Conservation (phyloP, 2,329 filamentous ascomycete species). For the Fusarium palustre region DNA sequence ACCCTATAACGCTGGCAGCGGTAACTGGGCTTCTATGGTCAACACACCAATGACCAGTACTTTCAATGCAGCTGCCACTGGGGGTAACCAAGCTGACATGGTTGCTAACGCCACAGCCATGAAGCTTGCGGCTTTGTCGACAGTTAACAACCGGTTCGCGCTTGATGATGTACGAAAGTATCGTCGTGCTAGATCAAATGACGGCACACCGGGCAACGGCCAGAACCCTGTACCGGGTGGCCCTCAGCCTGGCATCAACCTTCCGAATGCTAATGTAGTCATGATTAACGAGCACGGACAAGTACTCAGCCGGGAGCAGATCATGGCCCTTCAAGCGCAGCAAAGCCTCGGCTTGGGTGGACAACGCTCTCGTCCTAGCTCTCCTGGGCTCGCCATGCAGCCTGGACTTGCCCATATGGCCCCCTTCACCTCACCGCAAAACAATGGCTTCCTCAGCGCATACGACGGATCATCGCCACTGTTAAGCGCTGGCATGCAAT, state of each 20-base stretch:
- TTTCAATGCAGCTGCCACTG: slow-evolving; percentile 71
- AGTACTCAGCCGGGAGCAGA: slow-evolving; percentile 84
- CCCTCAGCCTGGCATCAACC: slow-evolving; percentile 65
- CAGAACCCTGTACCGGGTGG: slow-evolving; percentile 76
- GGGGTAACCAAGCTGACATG: slow-evolving; percentile 88
- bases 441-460: slow-evolving; percentile 92
- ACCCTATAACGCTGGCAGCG: slow-evolving; percentile 81
- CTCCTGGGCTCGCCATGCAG: slow-evolving; percentile 88
- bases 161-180: slow-evolving; percentile 98
- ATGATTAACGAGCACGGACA: slow-evolving; percentile 97
- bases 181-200: slow-evolving; percentile 88
- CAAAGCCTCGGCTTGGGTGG: slow-evolving; percentile 70
- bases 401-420: slow-evolving; percentile 70
- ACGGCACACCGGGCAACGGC: slow-evolving; percentile 70
- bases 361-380: slow-evolving; percentile 87
- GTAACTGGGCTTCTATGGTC: slow-evolving; percentile 98
- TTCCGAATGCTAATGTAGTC: slow-evolving; percentile 81
- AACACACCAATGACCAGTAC: slow-evolving; percentile 96
- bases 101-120: slow-evolving; percentile 98
- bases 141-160: slow-evolving; percentile 97
- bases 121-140: slow-evolving; percentile 96
- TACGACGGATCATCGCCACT: slow-evolving; percentile 83
- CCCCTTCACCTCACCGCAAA: slow-evolving; percentile 87
- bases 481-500: slow-evolving; percentile 75
- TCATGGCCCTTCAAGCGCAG: slow-evolving; percentile 82